Percentiles rank a stretch among this genome's conserved stretches.
phyloP scores from a whole-genome alignment of 257 asterid species.

The Solanum lycopersicoides region DNA sequence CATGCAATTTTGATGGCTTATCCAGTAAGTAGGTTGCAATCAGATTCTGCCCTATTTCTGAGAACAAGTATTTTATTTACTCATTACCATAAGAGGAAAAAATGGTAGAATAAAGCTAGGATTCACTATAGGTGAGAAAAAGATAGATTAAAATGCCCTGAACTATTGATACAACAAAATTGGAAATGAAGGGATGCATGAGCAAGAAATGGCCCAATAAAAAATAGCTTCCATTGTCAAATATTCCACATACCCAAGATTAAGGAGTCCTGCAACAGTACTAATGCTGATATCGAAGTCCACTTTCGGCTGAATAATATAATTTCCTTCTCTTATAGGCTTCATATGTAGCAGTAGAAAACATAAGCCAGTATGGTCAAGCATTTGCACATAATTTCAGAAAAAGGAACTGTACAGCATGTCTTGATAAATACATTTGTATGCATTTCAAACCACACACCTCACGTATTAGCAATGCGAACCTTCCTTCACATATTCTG shows the following conservation, averaged over 20 bases:
- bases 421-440: background rate
- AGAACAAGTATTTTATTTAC: background rate
- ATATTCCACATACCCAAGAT: constrained; percentile 71
- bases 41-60: background rate
- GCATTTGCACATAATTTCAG: background rate
- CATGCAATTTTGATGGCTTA: background rate
- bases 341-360: constrained; percentile 16
- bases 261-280: constrained; percentile 97
- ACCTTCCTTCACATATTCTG: constrained; percentile 95
- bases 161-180: background rate
- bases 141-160: background rate
- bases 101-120: background rate
- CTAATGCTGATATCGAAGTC: constrained; percentile 99
- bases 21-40: background rate
- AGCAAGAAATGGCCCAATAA: background rate
- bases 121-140: background rate
- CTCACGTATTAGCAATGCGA: constrained; percentile 92
- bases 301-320: constrained; percentile 95
- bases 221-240: background rate
- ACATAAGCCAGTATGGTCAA: constrained; percentile 9
- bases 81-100: background rate
- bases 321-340: constrained; percentile 96
- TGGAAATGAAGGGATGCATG: background rate
- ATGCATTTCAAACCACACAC: constrained; percentile 27
- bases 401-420: background rate